A percentile compares a stretch with the other conserved stretches of the same genome.
phyloP scores from a whole-genome alignment of 805 yeast genomes.

The Kazachstania taianensis region DNA sequence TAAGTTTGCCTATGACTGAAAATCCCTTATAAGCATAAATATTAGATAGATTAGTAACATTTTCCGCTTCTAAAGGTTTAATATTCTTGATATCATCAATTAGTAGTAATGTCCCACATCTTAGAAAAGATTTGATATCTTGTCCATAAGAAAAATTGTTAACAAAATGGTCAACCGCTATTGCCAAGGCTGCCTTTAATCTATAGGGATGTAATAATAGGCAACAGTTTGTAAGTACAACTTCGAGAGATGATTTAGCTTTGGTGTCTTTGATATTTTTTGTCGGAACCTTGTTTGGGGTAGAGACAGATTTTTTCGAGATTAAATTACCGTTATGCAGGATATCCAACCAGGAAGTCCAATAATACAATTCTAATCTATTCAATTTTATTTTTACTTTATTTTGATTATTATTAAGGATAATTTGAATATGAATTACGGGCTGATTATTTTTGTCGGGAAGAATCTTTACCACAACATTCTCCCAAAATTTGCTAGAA shows the following conservation, averaged over 20 bases:
- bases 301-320: not conserved
- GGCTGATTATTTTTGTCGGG: conserved; percentile 32
- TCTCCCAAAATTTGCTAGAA: conserved; percentile 14
- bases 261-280: not conserved
- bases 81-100: conserved; percentile 46
- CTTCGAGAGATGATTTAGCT: not conserved
- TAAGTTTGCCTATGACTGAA: conserved; percentile 18
- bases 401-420: conserved; percentile 22
- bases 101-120: conserved; percentile 41
- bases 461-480: conserved; percentile 28
- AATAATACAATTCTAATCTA: conserved; percentile 44
- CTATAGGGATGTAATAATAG: conserved; percentile 57
- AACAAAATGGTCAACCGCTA: conserved; percentile 39
- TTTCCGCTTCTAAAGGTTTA: not conserved
- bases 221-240: conserved; percentile 39
- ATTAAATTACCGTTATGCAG: conserved; percentile 3
- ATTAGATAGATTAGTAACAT: conserved; percentile 8
- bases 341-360: conserved; percentile 45
- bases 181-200: conserved; percentile 42
- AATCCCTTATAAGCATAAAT: conserved; percentile 22
- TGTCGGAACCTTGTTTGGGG: not conserved
- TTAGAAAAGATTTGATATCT: conserved; percentile 36
- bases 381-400: conserved; percentile 35
- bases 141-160: conserved; percentile 6
- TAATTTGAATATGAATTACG: conserved; percentile 32